Evolutionary conservation across 805 yeast species (phyloP).

Genomic region (Cyberlindnera maritima): DNA sequence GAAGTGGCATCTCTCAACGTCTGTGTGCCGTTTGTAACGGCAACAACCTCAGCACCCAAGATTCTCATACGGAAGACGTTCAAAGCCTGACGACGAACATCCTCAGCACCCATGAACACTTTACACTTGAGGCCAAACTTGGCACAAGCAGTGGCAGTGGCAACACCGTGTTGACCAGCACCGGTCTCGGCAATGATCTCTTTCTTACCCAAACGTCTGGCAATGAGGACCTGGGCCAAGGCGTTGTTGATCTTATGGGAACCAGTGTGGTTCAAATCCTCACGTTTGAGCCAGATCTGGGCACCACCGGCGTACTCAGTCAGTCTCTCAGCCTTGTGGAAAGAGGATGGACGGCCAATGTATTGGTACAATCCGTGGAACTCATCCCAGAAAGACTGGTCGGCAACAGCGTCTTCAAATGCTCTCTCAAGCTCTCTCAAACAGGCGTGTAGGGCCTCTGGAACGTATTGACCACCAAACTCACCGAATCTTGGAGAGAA

Average conservation of each 20-base stretch:
- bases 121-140: slow-evolving; percentile 91
- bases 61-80: slow-evolving; percentile 97
- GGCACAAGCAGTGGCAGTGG: slow-evolving; percentile 91
- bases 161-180: slow-evolving; percentile 94
- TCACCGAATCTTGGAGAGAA: slow-evolving; percentile 84
- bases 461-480: slow-evolving; percentile 98
- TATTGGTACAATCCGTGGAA: slow-evolving; percentile 80
- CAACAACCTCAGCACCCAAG: slow-evolving; percentile 91
- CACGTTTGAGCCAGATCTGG: slow-evolving; percentile 96
- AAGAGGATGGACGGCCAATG: slow-evolving; percentile 94
- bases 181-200: slow-evolving; percentile 87
- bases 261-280: slow-evolving; percentile 89
- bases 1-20: slow-evolving; percentile 97
- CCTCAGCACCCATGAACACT: slow-evolving; percentile 99
- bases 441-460: slow-evolving; percentile 93
- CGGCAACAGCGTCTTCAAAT: slow-evolving; percentile 84
- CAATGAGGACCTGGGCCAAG: slow-evolving; percentile 75
- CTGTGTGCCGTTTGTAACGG: slow-evolving; percentile 92
- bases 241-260: slow-evolving; percentile 87
- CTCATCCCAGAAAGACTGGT: slow-evolving; percentile 92
- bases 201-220: slow-evolving; percentile 73
- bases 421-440: slow-evolving; percentile 84
- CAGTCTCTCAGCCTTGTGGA: slow-evolving; percentile 88
- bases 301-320: slow-evolving; percentile 93
- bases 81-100: slow-evolving; percentile 96